phyloP scores from a whole-genome alignment of 805 yeast genomes.

The Wickerhamiella occidentalis region DNA sequence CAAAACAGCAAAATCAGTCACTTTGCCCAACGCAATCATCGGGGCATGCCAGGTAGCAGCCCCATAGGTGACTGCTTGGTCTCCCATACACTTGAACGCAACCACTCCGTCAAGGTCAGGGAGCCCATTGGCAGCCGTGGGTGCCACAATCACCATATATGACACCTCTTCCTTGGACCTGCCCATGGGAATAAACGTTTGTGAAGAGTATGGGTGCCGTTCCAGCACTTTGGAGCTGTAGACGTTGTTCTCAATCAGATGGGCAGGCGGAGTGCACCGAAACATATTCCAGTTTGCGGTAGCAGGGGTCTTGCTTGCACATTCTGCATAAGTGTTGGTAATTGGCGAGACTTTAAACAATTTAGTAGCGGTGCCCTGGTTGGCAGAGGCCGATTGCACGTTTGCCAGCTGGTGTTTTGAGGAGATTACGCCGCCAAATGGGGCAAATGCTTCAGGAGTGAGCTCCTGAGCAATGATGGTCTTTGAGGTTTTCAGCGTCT shows the following conservation, averaged over 20 bases:
- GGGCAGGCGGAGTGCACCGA: slow-evolving; percentile 66
- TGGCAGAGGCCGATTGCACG: slow-evolving; percentile 44
- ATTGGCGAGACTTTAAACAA: slow-evolving; percentile 61
- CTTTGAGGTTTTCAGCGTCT: neutral
- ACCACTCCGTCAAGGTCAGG: slow-evolving; percentile 44
- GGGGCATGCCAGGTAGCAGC: slow-evolving; percentile 91
- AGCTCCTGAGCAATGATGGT: slow-evolving; percentile 40
- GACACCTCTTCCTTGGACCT: slow-evolving; percentile 36
- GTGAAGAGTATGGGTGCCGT: slow-evolving; percentile 81
- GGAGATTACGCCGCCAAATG: slow-evolving; percentile 67
- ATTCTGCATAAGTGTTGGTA: slow-evolving; percentile 34
- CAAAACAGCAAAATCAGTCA: slow-evolving; percentile 75
- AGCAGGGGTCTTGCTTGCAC: slow-evolving; percentile 31
- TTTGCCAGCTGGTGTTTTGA: slow-evolving; percentile 57
- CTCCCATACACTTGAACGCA: slow-evolving; percentile 68
- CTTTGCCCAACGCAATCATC: slow-evolving; percentile 68
- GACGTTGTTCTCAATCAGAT: slow-evolving; percentile 32
- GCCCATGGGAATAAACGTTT: slow-evolving; percentile 89
- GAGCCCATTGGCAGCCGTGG: slow-evolving; percentile 28
- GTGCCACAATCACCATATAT: slow-evolving; percentile 73
- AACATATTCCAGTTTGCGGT: slow-evolving; percentile 72
- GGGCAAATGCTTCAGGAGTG: slow-evolving; percentile 53
- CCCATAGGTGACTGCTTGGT: slow-evolving; percentile 84
- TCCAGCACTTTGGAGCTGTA: slow-evolving; percentile 64
- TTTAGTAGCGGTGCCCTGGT: slow-evolving; percentile 89